phyloP scores from a whole-genome alignment of 2,329 filamentous ascomycete species.

The Purpureocillium lavendulum region DNA sequence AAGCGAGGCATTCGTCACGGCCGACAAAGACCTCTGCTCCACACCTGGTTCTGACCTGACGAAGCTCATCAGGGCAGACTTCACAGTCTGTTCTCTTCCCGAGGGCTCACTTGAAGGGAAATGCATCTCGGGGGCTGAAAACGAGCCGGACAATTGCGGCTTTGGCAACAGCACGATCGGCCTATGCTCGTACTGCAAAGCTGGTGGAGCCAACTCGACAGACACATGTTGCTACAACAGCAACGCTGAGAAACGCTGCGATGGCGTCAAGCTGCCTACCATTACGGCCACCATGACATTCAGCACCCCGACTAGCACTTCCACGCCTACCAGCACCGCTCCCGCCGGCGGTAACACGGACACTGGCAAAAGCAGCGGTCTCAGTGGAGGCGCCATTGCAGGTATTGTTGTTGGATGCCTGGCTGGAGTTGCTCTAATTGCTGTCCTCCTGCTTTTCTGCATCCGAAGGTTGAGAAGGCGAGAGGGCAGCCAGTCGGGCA shows the following conservation, averaged over 20 bases:
- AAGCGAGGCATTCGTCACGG: constrained; percentile 78
- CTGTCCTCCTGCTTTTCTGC: constrained; percentile 61
- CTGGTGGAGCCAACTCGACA: constrained; percentile 80
- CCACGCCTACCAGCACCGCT: constrained; percentile 9
- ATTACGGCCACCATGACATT: constrained; percentile 63
- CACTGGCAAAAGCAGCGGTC: constrained; percentile 23
- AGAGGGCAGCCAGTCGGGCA: constrained; percentile 55
- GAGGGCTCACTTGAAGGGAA: constrained; percentile 65
- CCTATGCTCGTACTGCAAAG: constrained; percentile 78
- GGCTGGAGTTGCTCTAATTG: constrained; percentile 60
- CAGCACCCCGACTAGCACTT: constrained; percentile 35
- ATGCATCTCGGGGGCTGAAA: constrained; percentile 69
- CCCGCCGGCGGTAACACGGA: constrained; percentile 16
- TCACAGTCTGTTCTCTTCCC: constrained; percentile 79
- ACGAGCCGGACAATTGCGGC: constrained; percentile 83
- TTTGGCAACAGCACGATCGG: constrained; percentile 64
- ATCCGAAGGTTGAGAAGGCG: constrained; percentile 41
- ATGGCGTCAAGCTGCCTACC: constrained; percentile 67
- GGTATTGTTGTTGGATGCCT: constrained; percentile 82
- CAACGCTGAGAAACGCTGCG: constrained; percentile 64
- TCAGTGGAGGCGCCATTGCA: constrained; percentile 84
- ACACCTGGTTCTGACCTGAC: constrained; percentile 57
- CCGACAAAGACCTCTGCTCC: constrained; percentile 65
- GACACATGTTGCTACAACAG: constrained; percentile 91
- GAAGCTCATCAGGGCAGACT: constrained; percentile 80